These are phyloP conservation scores for Bipolaris zeicola DNA, from an alignment of 2,329 filamentous ascomycete genomes.

Conservation along the genomic window DNA sequence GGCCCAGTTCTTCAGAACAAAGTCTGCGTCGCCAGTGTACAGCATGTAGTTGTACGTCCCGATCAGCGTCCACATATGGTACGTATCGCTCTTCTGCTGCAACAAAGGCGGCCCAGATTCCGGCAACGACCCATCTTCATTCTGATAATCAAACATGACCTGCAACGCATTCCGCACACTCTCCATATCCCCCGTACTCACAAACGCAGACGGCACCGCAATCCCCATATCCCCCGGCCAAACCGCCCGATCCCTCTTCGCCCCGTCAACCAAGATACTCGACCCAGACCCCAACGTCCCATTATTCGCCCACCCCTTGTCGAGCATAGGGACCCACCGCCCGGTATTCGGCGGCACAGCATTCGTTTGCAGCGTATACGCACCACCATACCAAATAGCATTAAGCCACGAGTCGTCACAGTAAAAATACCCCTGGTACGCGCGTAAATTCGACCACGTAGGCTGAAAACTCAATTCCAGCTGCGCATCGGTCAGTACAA, in stretches of 20 bases:
- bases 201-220: conserved; percentile 16
- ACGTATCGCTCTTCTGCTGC: conserved; percentile 27
- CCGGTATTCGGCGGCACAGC: conserved; percentile 43
- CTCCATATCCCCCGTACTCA: conserved; percentile 19
- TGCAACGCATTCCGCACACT: conserved; percentile 23
- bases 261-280: conserved; percentile 48
- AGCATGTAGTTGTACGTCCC: conserved; percentile 29
- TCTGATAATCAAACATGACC: conserved; percentile 29
- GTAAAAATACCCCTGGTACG: conserved; percentile 48
- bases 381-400: conserved; percentile 62
- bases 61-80: conserved; percentile 30
- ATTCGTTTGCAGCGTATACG: conserved; percentile 50
- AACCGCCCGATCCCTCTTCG: conserved; percentile 48
- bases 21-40: conserved; percentile 18
- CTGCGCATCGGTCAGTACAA: conserved; percentile 48
- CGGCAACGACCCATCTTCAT: conserved; percentile 24
- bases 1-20: conserved; percentile 19
- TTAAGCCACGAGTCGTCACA: conserved; percentile 56
- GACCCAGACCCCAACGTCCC: conserved; percentile 40
- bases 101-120: conserved; percentile 24
- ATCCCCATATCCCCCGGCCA: conserved; percentile 40
- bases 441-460: conserved; percentile 54
- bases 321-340: conserved; percentile 30
- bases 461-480: conserved; percentile 57
- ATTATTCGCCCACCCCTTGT: conserved; percentile 45